Base-by-base conservation (phyloP, 257 asterid species). In the Solanum virginianum region DNA sequence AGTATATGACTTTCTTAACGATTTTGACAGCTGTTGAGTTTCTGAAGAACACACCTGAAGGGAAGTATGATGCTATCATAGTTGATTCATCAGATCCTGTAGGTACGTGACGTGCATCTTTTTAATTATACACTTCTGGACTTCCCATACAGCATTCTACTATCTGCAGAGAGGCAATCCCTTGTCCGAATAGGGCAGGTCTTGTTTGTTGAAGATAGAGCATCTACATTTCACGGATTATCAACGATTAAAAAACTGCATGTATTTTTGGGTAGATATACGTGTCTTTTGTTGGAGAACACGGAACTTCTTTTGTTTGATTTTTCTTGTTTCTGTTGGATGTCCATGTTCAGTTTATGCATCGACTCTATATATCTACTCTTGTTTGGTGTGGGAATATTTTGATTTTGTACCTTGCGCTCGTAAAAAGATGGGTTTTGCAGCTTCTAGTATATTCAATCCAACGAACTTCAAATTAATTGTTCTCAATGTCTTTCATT, bases 1-100 rank as follows among this genome's bases (percentile, higher is more conserved):
- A 47, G 60, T 47, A 22, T n/a, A 49, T 53, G 82, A 29, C 15
- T 79, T 79, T 16, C 49, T 29, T 47, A 26, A 53, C 53, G 4
- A 53, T 86, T 86, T 85, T 83, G 81, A 88, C 96, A 96, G 99
- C 98, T 85, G 89, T 90, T 84, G 98, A 95, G 55, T 95, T 91
- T 92, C 88, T 96, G 51, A 87, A 85, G 92, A 85, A 84, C 77
- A 85, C 95, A n/a, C 94, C 97, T 70, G 91, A 82, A 86, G 97
- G 97, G 79, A 95, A 91, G 88, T 96, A 96, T 81, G 99, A 96
- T 68, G 98, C 97, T 62, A 62, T 96, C 84, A 92, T 96, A 87
- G 98, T 96, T 88, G 99, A 96, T 91, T 95, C 98, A 72, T 96
- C 99, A 8, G 99, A 96, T 82, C 98, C 99, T 81, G 95, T 96